Conservation (phyloP, 164 flowering plant genomes). For the Chloranthus sessilifolius region DNA sequence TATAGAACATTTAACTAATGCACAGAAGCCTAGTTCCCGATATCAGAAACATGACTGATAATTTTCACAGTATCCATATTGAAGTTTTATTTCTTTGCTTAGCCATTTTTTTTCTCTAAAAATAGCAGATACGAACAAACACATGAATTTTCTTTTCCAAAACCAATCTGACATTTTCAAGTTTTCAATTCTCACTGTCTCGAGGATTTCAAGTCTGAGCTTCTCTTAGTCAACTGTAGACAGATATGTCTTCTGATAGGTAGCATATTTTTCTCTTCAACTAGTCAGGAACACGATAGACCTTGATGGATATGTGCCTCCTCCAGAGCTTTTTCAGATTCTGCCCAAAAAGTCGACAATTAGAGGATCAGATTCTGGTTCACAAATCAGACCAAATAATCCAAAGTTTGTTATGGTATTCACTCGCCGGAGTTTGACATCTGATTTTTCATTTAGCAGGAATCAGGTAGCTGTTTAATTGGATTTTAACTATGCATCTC, state of each 20-base stretch:
- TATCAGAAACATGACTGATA: too few species aligned
- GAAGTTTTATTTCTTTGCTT: too few species aligned
- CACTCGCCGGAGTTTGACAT: neutral
- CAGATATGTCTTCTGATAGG: slow-evolving; percentile 4
- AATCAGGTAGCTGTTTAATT: neutral
- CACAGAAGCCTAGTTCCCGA: too few species aligned
- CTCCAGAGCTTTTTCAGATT: slow-evolving; percentile 83
- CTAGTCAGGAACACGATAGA: slow-evolving; percentile 74
- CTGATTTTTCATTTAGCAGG: neutral
- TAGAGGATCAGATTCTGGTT: slow-evolving; percentile 56
- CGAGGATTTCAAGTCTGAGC: neutral
- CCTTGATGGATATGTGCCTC: slow-evolving; percentile 74
- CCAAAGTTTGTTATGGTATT: slow-evolving; percentile 71
- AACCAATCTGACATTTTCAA: neutral
- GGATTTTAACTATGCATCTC: neutral
- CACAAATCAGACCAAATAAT: slow-evolving; percentile 92
- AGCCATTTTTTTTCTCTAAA: too few species aligned
- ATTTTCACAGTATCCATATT: too few species aligned
- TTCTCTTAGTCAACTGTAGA: neutral
- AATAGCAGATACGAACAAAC: too few species aligned
- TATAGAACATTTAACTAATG: too few species aligned
- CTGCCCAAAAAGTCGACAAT: slow-evolving; percentile 80
- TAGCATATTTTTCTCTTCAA: slow-evolving; percentile 18
- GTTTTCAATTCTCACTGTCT: neutral
- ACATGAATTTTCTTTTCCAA: neutral